Conservation (phyloP, 371 early-diverging fungal genomes). For the Lichtheimia corymbifera region DNA sequence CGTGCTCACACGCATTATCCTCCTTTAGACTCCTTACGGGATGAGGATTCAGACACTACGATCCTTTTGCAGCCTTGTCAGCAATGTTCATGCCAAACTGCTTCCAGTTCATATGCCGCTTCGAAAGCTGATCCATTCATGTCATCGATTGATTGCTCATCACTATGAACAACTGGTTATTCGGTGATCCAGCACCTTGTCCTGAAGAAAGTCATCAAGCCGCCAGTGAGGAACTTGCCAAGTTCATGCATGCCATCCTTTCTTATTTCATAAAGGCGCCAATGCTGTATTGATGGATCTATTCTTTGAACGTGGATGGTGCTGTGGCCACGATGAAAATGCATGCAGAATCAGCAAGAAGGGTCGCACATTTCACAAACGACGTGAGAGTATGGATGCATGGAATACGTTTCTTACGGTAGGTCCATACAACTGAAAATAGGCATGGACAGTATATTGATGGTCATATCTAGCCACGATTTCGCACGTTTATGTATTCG, state of each 20-base stretch:
- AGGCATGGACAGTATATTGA: background rate
- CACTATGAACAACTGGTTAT: slow-evolving; percentile 48
- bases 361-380: slow-evolving; percentile 39
- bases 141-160: slow-evolving; percentile 45
- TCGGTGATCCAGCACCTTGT: slow-evolving; percentile 30
- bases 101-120: slow-evolving; percentile 54
- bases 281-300: slow-evolving; percentile 54
- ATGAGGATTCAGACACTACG: slow-evolving; percentile 54
- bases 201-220: slow-evolving; percentile 48
- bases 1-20: background rate
- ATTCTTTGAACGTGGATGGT: slow-evolving; percentile 59
- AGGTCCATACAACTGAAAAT: slow-evolving; percentile 1
- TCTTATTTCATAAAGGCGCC: slow-evolving; percentile 53
- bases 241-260: slow-evolving; percentile 52
- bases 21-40: slow-evolving; percentile 47
- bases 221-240: slow-evolving; percentile 48
- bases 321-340: slow-evolving; percentile 47
- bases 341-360: slow-evolving; percentile 52
- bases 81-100: slow-evolving; percentile 52
- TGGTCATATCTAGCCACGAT: slow-evolving; percentile 38
- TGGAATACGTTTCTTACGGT: slow-evolving; percentile 53
- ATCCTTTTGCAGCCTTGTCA: slow-evolving; percentile 50
- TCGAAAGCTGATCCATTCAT: slow-evolving; percentile 49
- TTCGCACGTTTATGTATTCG: slow-evolving; percentile 50
- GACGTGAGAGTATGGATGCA: slow-evolving; percentile 44